These are phyloP conservation scores for Chlorella sorokiniana DNA, from an alignment of 139 green algal genomes.

Conservation along the genomic window DNA sequence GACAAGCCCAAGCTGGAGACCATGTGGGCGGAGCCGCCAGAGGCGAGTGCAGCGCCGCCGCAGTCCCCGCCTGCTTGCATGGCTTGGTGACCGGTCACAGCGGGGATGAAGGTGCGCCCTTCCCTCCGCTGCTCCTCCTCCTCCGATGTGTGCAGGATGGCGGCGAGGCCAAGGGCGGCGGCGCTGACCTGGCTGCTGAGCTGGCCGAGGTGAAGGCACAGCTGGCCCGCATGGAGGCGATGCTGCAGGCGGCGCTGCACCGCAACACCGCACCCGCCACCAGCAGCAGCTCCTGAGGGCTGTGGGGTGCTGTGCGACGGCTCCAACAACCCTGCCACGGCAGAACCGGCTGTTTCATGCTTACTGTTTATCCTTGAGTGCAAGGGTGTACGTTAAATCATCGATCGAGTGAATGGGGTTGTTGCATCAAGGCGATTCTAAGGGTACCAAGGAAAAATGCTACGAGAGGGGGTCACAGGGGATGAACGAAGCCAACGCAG, in stretches of 20 bases:
- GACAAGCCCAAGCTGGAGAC: slow-evolving; percentile 14
- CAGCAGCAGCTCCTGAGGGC: not conserved
- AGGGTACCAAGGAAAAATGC: no score
- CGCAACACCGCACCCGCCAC: not conserved
- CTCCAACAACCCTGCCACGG: not conserved
- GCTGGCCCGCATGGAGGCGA: slow-evolving; percentile 22
- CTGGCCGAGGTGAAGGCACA: slow-evolving; percentile 17
- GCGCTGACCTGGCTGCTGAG: not conserved
- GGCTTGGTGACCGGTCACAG: not conserved
- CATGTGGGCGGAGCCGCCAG: not conserved
- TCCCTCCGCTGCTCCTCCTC: not conserved
- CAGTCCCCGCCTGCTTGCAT: not conserved
- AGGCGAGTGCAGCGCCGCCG: not conserved
- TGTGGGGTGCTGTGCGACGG: not conserved
- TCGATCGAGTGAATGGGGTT: no score
- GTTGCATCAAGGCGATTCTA: no score
- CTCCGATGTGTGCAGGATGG: not conserved
- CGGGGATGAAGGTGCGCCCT: not conserved
- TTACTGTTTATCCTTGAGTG: no score
- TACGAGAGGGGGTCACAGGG: no score
- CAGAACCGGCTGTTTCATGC: no score
- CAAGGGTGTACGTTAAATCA: no score
- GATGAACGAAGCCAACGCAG: no score
- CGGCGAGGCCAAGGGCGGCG: not conserved
- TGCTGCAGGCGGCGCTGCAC: not conserved